Evolutionary conservation across 495 filamentous ascomycete genomes (phyloP).

Genomic region (Hyaloscypha bicolor): DNA sequence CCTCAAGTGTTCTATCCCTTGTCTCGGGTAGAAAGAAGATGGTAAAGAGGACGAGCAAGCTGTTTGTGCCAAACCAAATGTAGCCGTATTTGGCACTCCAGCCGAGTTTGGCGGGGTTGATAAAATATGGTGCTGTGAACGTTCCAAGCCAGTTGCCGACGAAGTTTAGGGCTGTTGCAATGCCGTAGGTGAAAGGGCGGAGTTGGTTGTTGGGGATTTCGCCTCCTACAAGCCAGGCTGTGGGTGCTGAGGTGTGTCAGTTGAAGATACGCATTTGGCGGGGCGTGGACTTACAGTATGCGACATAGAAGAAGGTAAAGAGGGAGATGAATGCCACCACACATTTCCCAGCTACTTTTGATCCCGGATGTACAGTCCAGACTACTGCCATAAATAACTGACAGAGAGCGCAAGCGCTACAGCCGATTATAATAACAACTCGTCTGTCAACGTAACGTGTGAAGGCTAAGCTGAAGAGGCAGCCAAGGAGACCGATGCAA

Average conservation of each 20-base stretch:
- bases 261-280: constrained; percentile 11
- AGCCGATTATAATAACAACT: constrained; percentile 55
- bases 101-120: constrained; percentile 43
- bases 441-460: constrained; percentile 56
- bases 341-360: constrained; percentile 48
- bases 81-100: constrained; percentile 47
- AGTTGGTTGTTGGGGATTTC: constrained; percentile 58
- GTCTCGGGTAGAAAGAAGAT: constrained; percentile 57
- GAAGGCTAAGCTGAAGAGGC: constrained; percentile 54
- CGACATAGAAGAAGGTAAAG: constrained; percentile 59
- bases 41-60: constrained; percentile 48
- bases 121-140: constrained; percentile 63
- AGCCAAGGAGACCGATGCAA: constrained; percentile 57
- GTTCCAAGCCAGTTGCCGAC: constrained; percentile 57
- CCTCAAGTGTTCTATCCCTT: constrained; percentile 50
- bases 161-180: constrained; percentile 56
- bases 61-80: constrained; percentile 46
- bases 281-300: constrained; percentile 38
- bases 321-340: constrained; percentile 56
- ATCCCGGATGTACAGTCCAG: constrained; percentile 52
- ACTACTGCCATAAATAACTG: constrained; percentile 57
- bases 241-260: constrained; percentile 41
- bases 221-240: constrained; percentile 63
- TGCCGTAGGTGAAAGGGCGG: constrained; percentile 57
- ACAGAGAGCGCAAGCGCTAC: constrained; percentile 52